Conservation (phyloP, 2,329 filamentous ascomycete genomes). For the Ascochyta viciae-villosae region DNA sequence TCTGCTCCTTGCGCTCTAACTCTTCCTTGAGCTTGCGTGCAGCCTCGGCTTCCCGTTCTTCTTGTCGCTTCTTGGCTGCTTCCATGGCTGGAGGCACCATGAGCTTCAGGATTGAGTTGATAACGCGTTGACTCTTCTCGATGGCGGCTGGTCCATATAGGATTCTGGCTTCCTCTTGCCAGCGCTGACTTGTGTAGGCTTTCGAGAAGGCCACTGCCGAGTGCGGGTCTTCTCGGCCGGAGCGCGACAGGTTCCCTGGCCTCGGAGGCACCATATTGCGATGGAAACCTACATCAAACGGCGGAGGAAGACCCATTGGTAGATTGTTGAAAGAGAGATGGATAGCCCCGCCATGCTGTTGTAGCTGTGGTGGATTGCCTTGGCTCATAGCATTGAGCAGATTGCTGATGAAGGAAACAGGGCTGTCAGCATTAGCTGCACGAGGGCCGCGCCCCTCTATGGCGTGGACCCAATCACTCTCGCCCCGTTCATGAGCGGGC, state of each 20-base stretch:
- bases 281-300: conserved; percentile 41
- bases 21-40: conserved; percentile 68
- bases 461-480: conserved; percentile 61
- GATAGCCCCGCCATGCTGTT: conserved; percentile 54
- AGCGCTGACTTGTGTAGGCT: conserved; percentile 75
- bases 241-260: conserved; percentile 41
- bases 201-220: conserved; percentile 78
- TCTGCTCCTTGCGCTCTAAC: conserved; percentile 67
- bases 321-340: conserved; percentile 60
- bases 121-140: conserved; percentile 73
- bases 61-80: conserved; percentile 75
- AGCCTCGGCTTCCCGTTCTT: conserved; percentile 76
- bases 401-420: conserved; percentile 64
- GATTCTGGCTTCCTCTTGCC: conserved; percentile 88
- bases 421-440: conserved; percentile 55
- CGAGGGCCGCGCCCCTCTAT: conserved; percentile 57
- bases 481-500: conserved; percentile 46
- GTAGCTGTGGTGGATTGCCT: conserved; percentile 40
- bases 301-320: conserved; percentile 40
- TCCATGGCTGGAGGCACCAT: conserved; percentile 87
- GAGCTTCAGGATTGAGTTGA: conserved; percentile 72
- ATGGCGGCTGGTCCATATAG: conserved; percentile 74
- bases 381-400: conserved; percentile 63
- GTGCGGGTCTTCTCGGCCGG: conserved; percentile 65
- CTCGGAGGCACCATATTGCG: conserved; percentile 42